Base-by-base conservation (phyloP, 169 alveolate species). In the Eimeria falciformis region DNA sequence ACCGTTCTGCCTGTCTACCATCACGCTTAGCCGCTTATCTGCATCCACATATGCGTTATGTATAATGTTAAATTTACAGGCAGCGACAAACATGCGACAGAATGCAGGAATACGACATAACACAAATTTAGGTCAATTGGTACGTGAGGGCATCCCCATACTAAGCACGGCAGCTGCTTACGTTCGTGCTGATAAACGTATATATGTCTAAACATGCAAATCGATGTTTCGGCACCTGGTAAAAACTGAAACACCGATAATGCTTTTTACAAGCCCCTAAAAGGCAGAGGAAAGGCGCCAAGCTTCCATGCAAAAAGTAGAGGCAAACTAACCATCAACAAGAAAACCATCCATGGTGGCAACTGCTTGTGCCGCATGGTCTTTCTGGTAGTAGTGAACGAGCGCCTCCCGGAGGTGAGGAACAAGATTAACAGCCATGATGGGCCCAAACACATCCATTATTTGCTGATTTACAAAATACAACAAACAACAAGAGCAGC, bases 331-430 rank as follows among this genome's bases (percentile, higher is more conserved):
- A 82, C 90, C 78, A 17, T 62, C 90, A 5, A 82, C 62, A 27
- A 18, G 27, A 69, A 82, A 82, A 25, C 90, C 90, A 27, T 82
- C 77, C 90, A 82, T 82, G 5, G 90, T 82, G 40, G 58, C 40
- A 45, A 82, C 78, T 5, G 90, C 90, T 7, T 43, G 14, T 43
- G 65, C 65, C 6, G 90, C 90, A 43, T 82, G 43, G 25, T 29
- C 45, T 23, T 58, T 55, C 45, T 82, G 77, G n/a, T 50, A 82
- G 78, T 37, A 82, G 45, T 82, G 90, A 55, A 82, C 43, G 5
- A 53, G 40, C 2, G 78, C 90, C 18, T 82, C 90, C 33, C 78
- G 56, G 2, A 68, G 78, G 43, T 55, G 79, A 5, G 78, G 62
- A 21, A n/a, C 17, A 21, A 25, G 25, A n/a, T 82, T 69, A 18